Base-by-base conservation (phyloP, 202 grass and related monocot species). In the Schoenoplectus triqueter region DNA sequence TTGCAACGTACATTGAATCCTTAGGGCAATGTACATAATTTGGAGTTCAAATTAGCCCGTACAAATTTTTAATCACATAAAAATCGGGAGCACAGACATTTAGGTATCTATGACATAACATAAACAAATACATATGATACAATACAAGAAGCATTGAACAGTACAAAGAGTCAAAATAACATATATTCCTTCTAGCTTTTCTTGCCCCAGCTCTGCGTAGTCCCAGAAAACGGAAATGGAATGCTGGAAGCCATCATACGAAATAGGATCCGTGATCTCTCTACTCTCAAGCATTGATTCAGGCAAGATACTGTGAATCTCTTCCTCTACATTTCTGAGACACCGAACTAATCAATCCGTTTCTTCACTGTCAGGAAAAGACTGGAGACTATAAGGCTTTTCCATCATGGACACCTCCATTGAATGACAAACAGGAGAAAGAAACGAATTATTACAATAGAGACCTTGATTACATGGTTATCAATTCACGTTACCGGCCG, bases 221-320 rank as follows among this genome's bases (percentile, higher is more conserved):
- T 78, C 75, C 31, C 75, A 79, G 40, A 62, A 78, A 79, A 79
- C 75, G 75, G 75, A 79, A 79, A 79, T 61, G 55, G 75, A 79
- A 79, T 55, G 55, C 75, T 61, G 55, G 75, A 79, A 79, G 75
- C 75, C 75, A 79, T 79, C 55, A 62, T 62, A 79, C 55, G 50
- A 79, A 79, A 79, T 79, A 61, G 40, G 75, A 79, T 79, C 54
- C 75, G 75, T 79, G 75, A 62, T 79, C 55, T 62, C 75, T 44
- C 54, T 0, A 51, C 17, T 44, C 73, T 42, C 73, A 0, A 44
- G 75, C 55, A 62, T 61, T 62, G 75, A 62, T 62, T 6, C 75
- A 15, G 14, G 6, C 54, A n/a, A 22, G 73, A 78, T 42, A 57
- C 52, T 78, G 22, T 2, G 6, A 57, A 51, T n/a, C 22, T 44